Evolutionary conservation across 306 rosid genomes (phyloP), one percentile per base, ranked within the genome.

Genomic region (Chamaecrista fasciculata): DNA sequence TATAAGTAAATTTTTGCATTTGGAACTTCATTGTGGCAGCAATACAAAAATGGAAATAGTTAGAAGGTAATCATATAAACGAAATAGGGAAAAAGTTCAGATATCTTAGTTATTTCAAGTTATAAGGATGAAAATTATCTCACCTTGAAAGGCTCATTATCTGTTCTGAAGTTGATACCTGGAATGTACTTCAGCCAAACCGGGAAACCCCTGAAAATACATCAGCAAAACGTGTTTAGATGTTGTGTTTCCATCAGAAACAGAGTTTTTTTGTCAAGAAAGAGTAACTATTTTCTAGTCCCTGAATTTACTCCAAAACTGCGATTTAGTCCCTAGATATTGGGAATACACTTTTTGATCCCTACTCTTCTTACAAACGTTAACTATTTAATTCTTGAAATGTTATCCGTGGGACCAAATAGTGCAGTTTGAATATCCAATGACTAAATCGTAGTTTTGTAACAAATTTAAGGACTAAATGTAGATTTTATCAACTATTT

Each of bases 141-240:
- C 40, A 89, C 99, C 99, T 94, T 94, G 69, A 94, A 94, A 29
- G 99, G 99, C 8, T 46, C 91, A 74, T 94, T 94, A 71, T 94
- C 88, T 64, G 99, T 94, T 82, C 99, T 87, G 69, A 94, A 94
- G 63, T 75, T 77, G 84, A 91, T 94, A 20, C 99, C 99, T 18
- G 87, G 96, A 81, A 94, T 64, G 88, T 88, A 94, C 92, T 94
- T 94, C 73, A 94, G 81, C 99, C 99, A 94, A 49, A 94, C 95
- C 72, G 99, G 99, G 74, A 94, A 94, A 24, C 99, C 99, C 23
- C 99, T 94, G 85, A 51, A 75, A 81, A 70, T 19, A 2, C 18
- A 68, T 11, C 11, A 11, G 46, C 34, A 50, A 72, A 57, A 31
- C n/a, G 6, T 49, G 42, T 62, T 72, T 64, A 56, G 9, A 63